Evolutionary conservation across 345 rosid species (phyloP).

Genomic region (Kernera saxatilis): DNA sequence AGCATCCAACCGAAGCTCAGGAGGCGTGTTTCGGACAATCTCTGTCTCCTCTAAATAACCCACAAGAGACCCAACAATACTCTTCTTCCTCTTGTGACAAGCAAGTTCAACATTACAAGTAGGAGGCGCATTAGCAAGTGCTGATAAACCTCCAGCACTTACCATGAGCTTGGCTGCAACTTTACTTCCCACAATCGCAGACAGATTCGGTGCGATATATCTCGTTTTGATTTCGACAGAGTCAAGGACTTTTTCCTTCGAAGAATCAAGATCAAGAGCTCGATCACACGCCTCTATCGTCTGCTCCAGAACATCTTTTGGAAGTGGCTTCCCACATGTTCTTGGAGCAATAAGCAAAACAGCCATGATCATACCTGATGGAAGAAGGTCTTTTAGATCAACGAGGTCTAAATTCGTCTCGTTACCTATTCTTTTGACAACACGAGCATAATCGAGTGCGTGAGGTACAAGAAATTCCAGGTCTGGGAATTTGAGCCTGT

Average conservation of each 20-base stretch:
- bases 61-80: slow-evolving; percentile 18
- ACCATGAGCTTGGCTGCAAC: slow-evolving; percentile 83
- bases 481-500: neutral
- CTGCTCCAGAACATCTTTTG: neutral
- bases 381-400: neutral
- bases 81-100: slow-evolving; percentile 69
- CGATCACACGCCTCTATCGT: neutral
- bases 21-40: neutral
- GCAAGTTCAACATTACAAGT: slow-evolving; percentile 71
- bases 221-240: slow-evolving; percentile 75
- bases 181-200: slow-evolving; percentile 68
- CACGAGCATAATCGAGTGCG: neutral
- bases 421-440: neutral
- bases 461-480: neutral
- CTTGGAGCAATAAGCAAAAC: neutral
- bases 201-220: slow-evolving; percentile 71
- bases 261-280: slow-evolving; percentile 36
- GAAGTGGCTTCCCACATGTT: neutral
- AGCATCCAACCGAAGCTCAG: neutral
- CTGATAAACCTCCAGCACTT: slow-evolving; percentile 74
- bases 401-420: neutral
- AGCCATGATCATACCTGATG: neutral
- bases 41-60: neutral
- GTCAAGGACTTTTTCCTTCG: slow-evolving; percentile 68
- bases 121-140: slow-evolving; percentile 78